phyloP scores from a whole-genome alignment of 257 asterid genomes.

The Plectranthus barbatus region DNA sequence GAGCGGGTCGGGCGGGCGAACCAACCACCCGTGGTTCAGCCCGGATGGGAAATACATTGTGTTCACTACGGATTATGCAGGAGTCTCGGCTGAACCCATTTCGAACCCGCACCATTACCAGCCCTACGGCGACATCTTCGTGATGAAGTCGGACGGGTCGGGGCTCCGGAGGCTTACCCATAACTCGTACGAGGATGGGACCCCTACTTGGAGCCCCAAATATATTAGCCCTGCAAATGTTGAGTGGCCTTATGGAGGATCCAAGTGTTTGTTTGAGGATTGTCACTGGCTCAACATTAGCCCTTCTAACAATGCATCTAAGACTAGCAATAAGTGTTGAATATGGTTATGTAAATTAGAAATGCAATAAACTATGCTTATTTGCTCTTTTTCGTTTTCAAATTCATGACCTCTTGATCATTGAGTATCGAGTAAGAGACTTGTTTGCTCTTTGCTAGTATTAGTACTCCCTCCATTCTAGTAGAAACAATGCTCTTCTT shows the following conservation, averaged over 20 bases:
- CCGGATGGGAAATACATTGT: slow-evolving; percentile 69
- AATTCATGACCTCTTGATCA: too few species aligned
- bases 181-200: slow-evolving; percentile 77
- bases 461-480: too few species aligned
- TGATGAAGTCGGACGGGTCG: slow-evolving; percentile 59
- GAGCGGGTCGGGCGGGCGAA: slow-evolving; percentile 74
- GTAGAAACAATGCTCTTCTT: too few species aligned
- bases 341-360: neutral
- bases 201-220: slow-evolving; percentile 71
- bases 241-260: slow-evolving; percentile 46
- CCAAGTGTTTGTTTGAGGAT: slow-evolving; percentile 59
- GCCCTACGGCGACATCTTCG: slow-evolving; percentile 80
- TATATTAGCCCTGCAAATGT: slow-evolving; percentile 31
- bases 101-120: slow-evolving; percentile 79
- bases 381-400: too few species aligned
- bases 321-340: neutral
- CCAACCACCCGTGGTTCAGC: slow-evolving; percentile 89
- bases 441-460: too few species aligned
- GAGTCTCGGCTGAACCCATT: slow-evolving; percentile 85
- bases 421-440: too few species aligned
- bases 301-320: neutral
- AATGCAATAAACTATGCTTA: neutral
- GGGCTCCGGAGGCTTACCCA: slow-evolving; percentile 58
- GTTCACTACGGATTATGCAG: slow-evolving; percentile 76
- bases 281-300: slow-evolving; percentile 58